A percentile compares a stretch with the other conserved stretches of the same genome.
Conservation (phyloP, 1,139 yeast genomes). For the Hyphopichia fennica region DNA sequence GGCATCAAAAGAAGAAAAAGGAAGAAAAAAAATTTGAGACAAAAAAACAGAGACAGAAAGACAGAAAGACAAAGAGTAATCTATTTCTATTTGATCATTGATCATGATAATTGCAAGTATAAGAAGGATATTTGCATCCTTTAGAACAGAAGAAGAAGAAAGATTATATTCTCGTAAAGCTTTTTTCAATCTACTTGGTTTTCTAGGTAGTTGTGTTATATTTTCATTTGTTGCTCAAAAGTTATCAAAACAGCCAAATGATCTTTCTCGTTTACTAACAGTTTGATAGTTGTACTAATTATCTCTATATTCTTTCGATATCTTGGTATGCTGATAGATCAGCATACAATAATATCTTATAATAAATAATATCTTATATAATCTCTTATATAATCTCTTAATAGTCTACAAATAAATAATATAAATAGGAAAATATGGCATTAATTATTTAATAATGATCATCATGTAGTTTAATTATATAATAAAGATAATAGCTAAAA, state of each 20-base stretch:
- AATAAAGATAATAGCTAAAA: no score
- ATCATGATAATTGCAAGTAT: conserved; percentile 62
- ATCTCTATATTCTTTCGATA: no score
- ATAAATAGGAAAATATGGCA: no score
- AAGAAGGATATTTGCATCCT: conserved; percentile 76
- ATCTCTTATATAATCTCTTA: no score
- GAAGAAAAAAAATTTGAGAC: neutral
- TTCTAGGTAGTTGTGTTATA: conserved; percentile 75
- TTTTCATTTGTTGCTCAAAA: conserved; percentile 81
- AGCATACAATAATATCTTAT: no score
- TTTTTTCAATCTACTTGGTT: conserved; percentile 79
- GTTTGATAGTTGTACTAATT: no score
- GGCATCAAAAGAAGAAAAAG: neutral
- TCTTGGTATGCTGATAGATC: no score
- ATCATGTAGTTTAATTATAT: no score
- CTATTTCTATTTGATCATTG: neutral
- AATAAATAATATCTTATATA: no score
- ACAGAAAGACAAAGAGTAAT: neutral
- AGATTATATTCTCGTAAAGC: conserved; percentile 74
- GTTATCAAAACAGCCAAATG: conserved; percentile 41
- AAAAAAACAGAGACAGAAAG: neutral
- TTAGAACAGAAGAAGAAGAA: conserved; percentile 85
- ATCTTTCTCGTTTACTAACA: no score
- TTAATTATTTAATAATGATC: no score
- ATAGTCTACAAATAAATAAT: no score